Evolutionary conservation across 257 asterid species (phyloP), one percentile per base, ranked within the genome.

Genomic region (Solanum chmielewskii): DNA sequence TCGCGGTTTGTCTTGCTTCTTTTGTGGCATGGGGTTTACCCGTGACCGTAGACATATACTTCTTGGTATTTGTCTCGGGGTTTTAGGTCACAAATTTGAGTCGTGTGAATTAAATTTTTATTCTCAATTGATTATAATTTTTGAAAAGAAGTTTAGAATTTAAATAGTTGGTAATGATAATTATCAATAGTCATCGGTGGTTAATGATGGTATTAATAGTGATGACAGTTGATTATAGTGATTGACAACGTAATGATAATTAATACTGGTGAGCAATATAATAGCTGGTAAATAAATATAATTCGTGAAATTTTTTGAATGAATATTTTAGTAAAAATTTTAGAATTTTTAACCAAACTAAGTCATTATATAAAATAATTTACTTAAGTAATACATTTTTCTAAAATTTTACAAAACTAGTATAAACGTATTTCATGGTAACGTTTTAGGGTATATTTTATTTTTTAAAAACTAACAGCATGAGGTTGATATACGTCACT

Each of bases 1-100:
- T 78, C 88, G 89, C 88, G 88, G 85, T 88, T 60, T 56, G 31
- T 52, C 39, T 83, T 62, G 83, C 73, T 70, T 88, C 47, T 29
- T n/a, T 62, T 6, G 31, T 56, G 33, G 86, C 59, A 47, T 18
- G 4, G 52, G 15, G 27, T 2, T 73, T 4, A 70, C 42, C 9
- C 23, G 4, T 15, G 42, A 70, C n/a, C 20, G 21, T 70, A 56
- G 64, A 56, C n/a, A 20, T 56, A 52, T 18, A 56, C 64, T 18
- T 18, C 11, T 56, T 18, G 64, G 3, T 4, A 56, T 56, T 56
- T 56, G 25, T n/a, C 64, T 56, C 23, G 0, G 11, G n/a, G 64
- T 18, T 56, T 18, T 56, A 56, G 64, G 64, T 56, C 64, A 56
- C 11, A 20, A 0, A 56, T 56, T 56, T n/a, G 2, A 56, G 2